These are phyloP conservation scores for Cryphonectria radicalis DNA, from an alignment of 2,329 filamentous ascomycete genomes.

Conservation along the genomic window DNA sequence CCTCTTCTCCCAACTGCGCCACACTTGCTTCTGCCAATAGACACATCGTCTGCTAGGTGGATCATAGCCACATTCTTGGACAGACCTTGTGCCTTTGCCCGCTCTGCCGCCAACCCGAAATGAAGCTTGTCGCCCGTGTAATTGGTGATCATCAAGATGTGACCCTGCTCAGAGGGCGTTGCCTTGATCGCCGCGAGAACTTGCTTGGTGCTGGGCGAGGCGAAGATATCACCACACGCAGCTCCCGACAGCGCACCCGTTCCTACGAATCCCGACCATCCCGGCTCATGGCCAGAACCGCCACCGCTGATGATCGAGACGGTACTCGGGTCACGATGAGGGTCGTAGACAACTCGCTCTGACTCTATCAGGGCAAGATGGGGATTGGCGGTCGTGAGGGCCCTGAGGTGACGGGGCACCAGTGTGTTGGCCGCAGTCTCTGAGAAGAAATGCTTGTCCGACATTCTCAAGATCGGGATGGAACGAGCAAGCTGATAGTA, in stretches of 20 bases:
- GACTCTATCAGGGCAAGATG: slow-evolving; percentile 16
- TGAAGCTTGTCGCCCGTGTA: slow-evolving; percentile 75
- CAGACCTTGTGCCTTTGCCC: slow-evolving; percentile 63
- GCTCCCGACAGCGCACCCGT: slow-evolving; percentile 69
- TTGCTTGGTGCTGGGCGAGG: slow-evolving; percentile 74
- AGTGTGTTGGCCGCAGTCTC: slow-evolving; percentile 50
- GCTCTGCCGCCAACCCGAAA: slow-evolving; percentile 76
- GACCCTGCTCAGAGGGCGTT: slow-evolving; percentile 66
- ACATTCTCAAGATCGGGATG: slow-evolving; percentile 39
- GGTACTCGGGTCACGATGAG: slow-evolving; percentile 46
- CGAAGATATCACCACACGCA: slow-evolving; percentile 76
- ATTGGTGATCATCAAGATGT: slow-evolving; percentile 75
- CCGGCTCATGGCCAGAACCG: slow-evolving; percentile 63
- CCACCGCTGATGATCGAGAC: slow-evolving; percentile 59
- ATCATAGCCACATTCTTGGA: slow-evolving; percentile 71
- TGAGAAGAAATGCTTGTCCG: slow-evolving; percentile 58
- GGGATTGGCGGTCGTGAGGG: background rate
- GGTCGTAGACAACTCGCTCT: slow-evolving; percentile 47
- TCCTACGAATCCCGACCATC: slow-evolving; percentile 46
- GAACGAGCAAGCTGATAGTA: background rate
- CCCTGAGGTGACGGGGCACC: slow-evolving; percentile 50
- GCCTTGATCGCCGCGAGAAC: slow-evolving; percentile 67
- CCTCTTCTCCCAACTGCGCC: slow-evolving; percentile 75
- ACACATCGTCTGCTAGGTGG: slow-evolving; percentile 74
- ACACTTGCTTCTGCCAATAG: slow-evolving; percentile 66